Base-by-base conservation (phyloP, 371 early-diverging fungal genomes). In the Mucor plumbeus region DNA sequence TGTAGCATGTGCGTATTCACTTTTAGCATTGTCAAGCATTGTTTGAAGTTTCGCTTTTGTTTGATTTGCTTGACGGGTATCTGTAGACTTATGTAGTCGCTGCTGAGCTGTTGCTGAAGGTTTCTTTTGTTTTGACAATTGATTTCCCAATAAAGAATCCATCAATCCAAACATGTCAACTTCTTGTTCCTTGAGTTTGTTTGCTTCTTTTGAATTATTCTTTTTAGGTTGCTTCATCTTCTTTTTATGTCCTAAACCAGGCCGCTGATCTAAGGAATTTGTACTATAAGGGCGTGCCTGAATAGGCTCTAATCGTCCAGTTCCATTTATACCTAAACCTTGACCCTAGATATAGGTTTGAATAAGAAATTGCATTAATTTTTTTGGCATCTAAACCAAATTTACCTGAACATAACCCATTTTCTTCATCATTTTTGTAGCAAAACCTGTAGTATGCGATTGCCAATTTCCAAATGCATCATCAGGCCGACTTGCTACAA, bases 321-420 rank as follows among this genome's bases (percentile, higher is more conserved):
- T 68, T 26, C 69, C 71, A n/a, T 67, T 34, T 14, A 59, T 10
- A 13, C 78, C 78, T 44, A 78, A 61, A 1, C 78, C 78, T 59
- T 64, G 67, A 11, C 78, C 78, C 73, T 74, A 39, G 15, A 26
- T 38, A 38, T 38, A 5, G 9, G 5, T 7, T 38, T 38, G 38
- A 9, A 38, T 38, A 11, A 38, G 38, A 11, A 7, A 4, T 38
- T 38, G 38, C 4, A 38, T 38, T 38, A 5, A 38, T 38, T 38
- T 7, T 7, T 11, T 38, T 11, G 38, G 11, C 38, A 38, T 38
- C 38, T 26, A 38, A 38, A 7, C 1, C 38, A 9, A 11, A 26
- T 63, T 63, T 73, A 76, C 76, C 21, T 63, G 36, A 34, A 72
- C 61, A 48, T 78, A 78, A 31, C 78, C 78, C 78, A 78, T 78